Percentiles rank a stretch among this genome's conserved stretches.
phyloP scores from a whole-genome alignment of 1,284 basidiomycete species.

The Ustilago hordei region DNA sequence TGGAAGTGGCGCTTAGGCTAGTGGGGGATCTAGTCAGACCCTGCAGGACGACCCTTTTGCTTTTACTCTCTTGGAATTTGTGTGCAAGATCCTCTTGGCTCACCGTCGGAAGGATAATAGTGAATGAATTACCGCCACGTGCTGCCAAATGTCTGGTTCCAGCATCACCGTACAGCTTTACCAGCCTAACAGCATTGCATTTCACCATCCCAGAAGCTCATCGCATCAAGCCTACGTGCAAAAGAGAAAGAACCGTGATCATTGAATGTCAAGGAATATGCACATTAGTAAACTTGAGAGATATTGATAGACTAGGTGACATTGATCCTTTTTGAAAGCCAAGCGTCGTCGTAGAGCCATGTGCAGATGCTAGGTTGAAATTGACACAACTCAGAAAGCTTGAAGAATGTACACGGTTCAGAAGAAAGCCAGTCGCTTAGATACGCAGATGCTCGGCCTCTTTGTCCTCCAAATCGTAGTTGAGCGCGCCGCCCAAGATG shows the following conservation, averaged over 20 bases:
- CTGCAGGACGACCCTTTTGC: not conserved
- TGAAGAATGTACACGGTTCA: slow-evolving; percentile 13
- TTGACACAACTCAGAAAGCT: slow-evolving; percentile 20
- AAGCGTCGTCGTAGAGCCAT: not conserved
- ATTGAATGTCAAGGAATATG: slow-evolving; percentile 4
- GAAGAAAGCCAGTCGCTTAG: not conserved
- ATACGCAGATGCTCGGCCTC: slow-evolving; percentile 51
- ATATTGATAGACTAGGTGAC: not conserved
- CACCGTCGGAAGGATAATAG: not conserved
- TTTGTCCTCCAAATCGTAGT: slow-evolving; percentile 55
- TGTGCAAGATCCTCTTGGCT: not conserved
- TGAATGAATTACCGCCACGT: not conserved
- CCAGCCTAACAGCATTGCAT: not conserved
- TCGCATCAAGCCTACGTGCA: not conserved
- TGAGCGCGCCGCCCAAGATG: slow-evolving; percentile 56
- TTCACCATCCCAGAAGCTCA: not conserved
- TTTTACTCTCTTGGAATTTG: not conserved
- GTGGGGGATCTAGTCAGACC: not conserved
- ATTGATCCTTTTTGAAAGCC: not conserved
- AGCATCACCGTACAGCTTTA: not conserved
- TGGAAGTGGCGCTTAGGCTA: slow-evolving; percentile 3
- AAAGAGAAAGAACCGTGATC: slow-evolving; percentile 2
- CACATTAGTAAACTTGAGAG: slow-evolving; percentile 7
- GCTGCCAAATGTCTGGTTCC: not conserved
- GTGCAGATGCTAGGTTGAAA: not conserved